A percentile compares a stretch with the other conserved stretches of the same genome.
Evolutionary conservation across 208 protist genomes (phyloP).

Genomic region (Crithidia mellificae): DNA sequence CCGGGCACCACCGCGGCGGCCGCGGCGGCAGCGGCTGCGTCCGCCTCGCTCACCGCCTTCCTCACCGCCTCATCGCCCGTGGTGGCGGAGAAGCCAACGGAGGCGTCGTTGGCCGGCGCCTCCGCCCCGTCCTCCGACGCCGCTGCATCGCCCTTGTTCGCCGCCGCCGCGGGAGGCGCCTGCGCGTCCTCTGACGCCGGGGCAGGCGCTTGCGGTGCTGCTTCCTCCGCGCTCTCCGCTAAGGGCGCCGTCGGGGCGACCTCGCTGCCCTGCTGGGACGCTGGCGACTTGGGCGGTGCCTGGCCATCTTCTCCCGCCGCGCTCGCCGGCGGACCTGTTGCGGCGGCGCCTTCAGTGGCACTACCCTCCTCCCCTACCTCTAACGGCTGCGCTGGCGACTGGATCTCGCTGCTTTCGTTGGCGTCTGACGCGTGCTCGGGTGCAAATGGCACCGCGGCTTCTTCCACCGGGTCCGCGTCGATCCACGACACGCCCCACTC

Average conservation of each 20-base stretch:
- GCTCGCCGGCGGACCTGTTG: no score
- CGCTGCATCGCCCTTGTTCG: not conserved
- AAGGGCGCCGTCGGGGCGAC: no score
- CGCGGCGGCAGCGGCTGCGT: not conserved
- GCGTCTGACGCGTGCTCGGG: not conserved
- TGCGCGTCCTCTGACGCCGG: not conserved
- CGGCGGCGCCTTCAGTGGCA: no score
- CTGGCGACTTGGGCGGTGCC: no score
- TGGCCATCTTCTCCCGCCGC: no score
- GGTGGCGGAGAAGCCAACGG: slow-evolving; percentile 1
- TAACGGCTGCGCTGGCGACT: no score
- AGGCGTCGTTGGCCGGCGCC: not conserved
- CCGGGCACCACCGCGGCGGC: not conserved
- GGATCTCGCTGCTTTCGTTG: not conserved
- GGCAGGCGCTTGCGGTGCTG: not conserved
- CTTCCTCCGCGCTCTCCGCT: no score
- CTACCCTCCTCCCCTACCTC: no score
- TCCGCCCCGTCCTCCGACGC: not conserved
- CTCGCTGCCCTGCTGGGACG: no score
- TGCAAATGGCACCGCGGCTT: not conserved
- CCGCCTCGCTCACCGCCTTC: not conserved
- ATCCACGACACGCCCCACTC: slow-evolving; percentile 49
- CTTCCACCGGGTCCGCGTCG: slow-evolving; percentile 23
- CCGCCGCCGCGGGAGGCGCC: not conserved
- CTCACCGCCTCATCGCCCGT: not conserved